A percentile compares a stretch with the other conserved stretches of the same genome.
phyloP scores from a whole-genome alignment of 139 green algal genomes.

The Mesotaenium endlicherianum region DNA sequence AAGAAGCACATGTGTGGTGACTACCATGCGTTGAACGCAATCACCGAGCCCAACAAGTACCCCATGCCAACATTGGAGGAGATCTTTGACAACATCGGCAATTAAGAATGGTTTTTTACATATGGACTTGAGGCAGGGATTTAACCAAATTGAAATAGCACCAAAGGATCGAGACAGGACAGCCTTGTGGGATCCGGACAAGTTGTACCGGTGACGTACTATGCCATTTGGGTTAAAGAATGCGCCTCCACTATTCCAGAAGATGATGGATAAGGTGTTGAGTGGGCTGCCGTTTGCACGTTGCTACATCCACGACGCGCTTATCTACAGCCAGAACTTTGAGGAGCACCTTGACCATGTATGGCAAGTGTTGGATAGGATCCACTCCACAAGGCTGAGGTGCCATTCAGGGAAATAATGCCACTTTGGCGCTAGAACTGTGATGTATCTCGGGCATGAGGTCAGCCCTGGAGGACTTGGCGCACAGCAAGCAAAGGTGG shows the following conservation, averaged over 20 bases:
- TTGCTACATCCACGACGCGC: constrained; percentile 13
- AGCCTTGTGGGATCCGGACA: background rate
- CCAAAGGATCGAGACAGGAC: background rate
- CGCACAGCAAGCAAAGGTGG: background rate
- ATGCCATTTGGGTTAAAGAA: constrained; percentile 8
- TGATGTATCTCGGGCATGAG: background rate
- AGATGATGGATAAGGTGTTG: constrained; percentile 9
- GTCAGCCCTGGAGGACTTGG: background rate
- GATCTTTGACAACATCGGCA: constrained; percentile 4
- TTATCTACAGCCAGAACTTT: background rate
- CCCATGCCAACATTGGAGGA: constrained; percentile 18
- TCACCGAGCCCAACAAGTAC: background rate
- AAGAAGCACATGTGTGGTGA: constrained; percentile 33
- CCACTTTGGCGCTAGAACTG: background rate
- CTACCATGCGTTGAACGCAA: background rate
- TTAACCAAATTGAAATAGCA: background rate
- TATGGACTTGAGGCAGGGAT: background rate
- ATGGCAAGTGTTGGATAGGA: background rate
- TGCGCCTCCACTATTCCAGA: background rate
- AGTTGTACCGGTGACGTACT: background rate
- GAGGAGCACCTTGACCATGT: background rate
- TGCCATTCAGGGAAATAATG: background rate
- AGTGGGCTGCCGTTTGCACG: background rate
- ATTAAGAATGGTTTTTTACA: too few relatives aligned
- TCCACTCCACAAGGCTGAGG: background rate